phyloP scores from a whole-genome alignment of 2,329 filamentous ascomycete species.

The Pseudogymnoascus verrucosus region DNA sequence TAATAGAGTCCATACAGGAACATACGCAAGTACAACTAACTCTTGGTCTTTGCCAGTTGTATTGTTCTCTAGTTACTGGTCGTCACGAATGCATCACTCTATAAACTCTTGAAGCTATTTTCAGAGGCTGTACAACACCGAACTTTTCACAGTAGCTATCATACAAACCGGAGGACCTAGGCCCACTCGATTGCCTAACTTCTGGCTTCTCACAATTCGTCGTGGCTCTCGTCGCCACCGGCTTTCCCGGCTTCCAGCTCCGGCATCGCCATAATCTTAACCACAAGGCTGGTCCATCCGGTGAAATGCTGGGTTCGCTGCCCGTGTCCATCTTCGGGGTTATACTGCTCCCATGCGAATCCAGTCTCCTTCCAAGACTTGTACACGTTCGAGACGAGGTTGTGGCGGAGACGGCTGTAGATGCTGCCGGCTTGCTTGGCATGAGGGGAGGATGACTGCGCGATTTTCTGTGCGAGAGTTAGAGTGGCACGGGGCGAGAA shows the following conservation, averaged over 20 bases:
- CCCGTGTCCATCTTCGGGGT: slow-evolving; percentile 84
- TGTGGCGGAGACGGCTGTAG: slow-evolving; percentile 70
- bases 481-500: slow-evolving; percentile 4
- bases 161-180: not conserved
- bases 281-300: slow-evolving; percentile 96
- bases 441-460: slow-evolving; percentile 47
- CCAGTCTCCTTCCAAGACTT: slow-evolving; percentile 82
- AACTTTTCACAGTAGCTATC: not conserved
- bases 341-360: slow-evolving; percentile 98
- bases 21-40: not conserved
- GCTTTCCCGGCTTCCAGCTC: slow-evolving; percentile 34
- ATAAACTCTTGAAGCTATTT: not conserved
- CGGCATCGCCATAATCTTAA: slow-evolving; percentile 95
- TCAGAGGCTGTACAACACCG: not conserved
- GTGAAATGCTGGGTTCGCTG: slow-evolving; percentile 97
- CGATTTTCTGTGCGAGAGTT: slow-evolving; percentile 47
- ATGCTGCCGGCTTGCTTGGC: slow-evolving; percentile 62
- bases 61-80: not conserved
- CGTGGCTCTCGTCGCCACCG: slow-evolving; percentile 13
- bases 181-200: not conserved
- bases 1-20: not conserved
- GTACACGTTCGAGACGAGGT: slow-evolving; percentile 83
- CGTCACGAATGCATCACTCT: not conserved
- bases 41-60: not conserved
- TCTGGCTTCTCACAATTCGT: slow-evolving; percentile 18